phyloP scores from a whole-genome alignment of 352 stramenopile species.

The Pythium oligandrum region DNA sequence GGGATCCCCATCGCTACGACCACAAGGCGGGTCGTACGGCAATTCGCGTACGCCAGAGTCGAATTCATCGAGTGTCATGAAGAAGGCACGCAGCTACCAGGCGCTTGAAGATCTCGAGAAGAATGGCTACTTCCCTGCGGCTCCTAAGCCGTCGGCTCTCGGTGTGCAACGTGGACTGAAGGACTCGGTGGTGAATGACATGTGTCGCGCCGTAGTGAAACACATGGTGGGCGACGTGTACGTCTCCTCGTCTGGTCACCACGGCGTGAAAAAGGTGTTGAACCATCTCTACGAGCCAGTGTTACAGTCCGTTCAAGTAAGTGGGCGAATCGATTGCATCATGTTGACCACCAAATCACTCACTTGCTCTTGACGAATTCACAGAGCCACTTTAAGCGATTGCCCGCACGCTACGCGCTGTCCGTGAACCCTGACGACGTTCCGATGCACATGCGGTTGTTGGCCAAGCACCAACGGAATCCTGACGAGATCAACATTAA shows the following conservation, averaged over 20 bases:
- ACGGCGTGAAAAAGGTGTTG: conserved; percentile 70
- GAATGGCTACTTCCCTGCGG: conserved; percentile 74
- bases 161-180: conserved; percentile 81
- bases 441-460: conserved; percentile 81
- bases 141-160: conserved; percentile 67
- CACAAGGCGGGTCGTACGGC: conserved; percentile 61
- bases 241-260: conserved; percentile 58
- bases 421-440: conserved; percentile 85
- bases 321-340: too few relatives aligned
- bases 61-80: conserved; percentile 39
- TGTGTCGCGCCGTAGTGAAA: conserved; percentile 84
- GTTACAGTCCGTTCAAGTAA: conserved; percentile 69
- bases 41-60: conserved; percentile 25
- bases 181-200: conserved; percentile 85
- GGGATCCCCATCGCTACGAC: conserved; percentile 10
- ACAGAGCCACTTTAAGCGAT: conserved; percentile 67
- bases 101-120: conserved; percentile 79
- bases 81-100: conserved; percentile 76
- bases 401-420: conserved; percentile 79
- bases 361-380: too few relatives aligned
- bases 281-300: conserved; percentile 86
- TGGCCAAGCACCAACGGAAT: conserved; percentile 77
- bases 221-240: conserved; percentile 88
- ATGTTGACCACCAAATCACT: too few relatives aligned
- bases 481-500: conserved; percentile 81